Base-by-base conservation (phyloP, 306 rosid genomes). In the Cotoneaster glaucophyllus region DNA sequence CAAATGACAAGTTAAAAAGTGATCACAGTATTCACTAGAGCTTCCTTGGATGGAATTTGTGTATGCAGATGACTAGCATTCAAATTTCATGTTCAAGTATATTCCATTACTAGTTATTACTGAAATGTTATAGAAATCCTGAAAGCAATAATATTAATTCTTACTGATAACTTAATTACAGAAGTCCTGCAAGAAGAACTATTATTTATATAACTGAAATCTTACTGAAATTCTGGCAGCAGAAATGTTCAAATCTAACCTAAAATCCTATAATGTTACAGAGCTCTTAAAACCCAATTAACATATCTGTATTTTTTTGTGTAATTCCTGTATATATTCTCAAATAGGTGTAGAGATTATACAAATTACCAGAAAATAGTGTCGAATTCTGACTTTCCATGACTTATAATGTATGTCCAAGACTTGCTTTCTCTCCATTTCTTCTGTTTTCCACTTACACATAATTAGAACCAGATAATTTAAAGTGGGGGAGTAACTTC, bases 351-450 rank as follows among this genome's bases (percentile, higher is more conserved):
- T 37, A 59, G 57, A 41, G 41, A 41, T 73, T 50, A 10, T 43
- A 18, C 14, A 73, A 25, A 7, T 25, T 26, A 76, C 62, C 71
- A 34, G 37, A 75, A 63, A 70, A 22, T 17, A n/a, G n/a, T 25
- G 68, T 61, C 75, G 3, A 37, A 50, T 68, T 75, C 84, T 41
- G 44, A 59, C 70, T 28, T 50, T 26, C 50, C 80, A 69, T 17
- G 67, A 69, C 43, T 45, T 45, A 8, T 62, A 28, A 22, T 22
- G 31, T 22, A 59, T 61, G 68, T 31, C 68, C 68, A 34, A 8
- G 24, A 58, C 56, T 71, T 39, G 39, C 15, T n/a, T 54, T 32
- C 65, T 54, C 65, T 52, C 65, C 43, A 4, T 32, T 8, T 54
- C 64, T 26, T 54, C 29, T 32, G 32, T 54, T 71, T 71, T 71